Evolutionary conservation across 176 grass and related monocot genomes (phyloP).

Genomic region (Bolboschoenus planiculmis): DNA sequence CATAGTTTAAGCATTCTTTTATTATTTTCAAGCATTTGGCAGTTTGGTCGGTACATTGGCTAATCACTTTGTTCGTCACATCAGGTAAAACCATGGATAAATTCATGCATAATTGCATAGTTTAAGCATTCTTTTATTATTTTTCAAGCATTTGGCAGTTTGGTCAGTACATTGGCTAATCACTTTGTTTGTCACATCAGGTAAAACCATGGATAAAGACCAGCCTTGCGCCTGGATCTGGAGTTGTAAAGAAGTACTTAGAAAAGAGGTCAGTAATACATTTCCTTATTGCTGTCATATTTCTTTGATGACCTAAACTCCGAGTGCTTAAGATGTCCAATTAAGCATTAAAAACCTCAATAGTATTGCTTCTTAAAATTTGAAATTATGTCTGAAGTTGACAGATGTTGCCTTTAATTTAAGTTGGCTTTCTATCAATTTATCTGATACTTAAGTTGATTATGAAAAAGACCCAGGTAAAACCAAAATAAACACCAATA

Average conservation of each 20-base stretch:
- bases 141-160: background rate
- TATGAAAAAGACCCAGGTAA: background rate
- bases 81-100: slow-evolving; percentile 90
- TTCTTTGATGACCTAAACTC: background rate
- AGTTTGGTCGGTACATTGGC: background rate
- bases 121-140: background rate
- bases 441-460: background rate
- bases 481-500: background rate
- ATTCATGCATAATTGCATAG: background rate
- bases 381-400: background rate
- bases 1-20: background rate
- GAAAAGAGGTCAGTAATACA: slow-evolving; percentile 54
- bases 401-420: background rate
- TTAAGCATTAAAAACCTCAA: background rate
- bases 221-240: slow-evolving; percentile 94
- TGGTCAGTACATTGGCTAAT: background rate
- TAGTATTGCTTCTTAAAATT: background rate
- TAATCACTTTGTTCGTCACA: slow-evolving; percentile 8
- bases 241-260: slow-evolving; percentile 87
- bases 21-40: background rate
- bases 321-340: background rate
- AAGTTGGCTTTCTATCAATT: background rate
- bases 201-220: slow-evolving; percentile 99
- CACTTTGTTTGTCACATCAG: slow-evolving; percentile 39
- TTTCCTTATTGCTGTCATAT: background rate